Conservation (phyloP, 78 protist species). For the Capsaspora owczarzaki region DNA sequence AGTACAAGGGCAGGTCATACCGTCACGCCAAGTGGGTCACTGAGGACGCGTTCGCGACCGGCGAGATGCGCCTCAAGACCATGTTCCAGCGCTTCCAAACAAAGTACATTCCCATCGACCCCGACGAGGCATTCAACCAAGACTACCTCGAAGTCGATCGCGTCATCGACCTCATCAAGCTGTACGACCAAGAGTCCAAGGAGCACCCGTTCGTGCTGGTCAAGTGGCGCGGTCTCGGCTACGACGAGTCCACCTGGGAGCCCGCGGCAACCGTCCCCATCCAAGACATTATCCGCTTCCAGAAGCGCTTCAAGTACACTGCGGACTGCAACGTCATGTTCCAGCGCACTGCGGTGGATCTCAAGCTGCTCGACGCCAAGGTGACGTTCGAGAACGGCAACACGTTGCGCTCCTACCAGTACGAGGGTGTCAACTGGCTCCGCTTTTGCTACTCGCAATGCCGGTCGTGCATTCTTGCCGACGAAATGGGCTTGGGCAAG, state of each 20-base stretch:
- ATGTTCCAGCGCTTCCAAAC: neutral
- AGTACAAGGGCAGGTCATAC: neutral
- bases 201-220: conserved; percentile 16
- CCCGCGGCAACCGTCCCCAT: conserved; percentile 30
- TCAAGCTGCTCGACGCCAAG: conserved; percentile 4
- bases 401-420: conserved; percentile 64
- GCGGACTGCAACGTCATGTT: neutral
- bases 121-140: conserved; percentile 14
- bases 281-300: neutral
- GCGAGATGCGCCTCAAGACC: neutral
- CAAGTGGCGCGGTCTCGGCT: conserved; percentile 57
- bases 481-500: conserved; percentile 72
- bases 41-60: neutral
- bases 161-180: conserved; percentile 9
- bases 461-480: conserved; percentile 60
- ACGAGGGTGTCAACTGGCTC: conserved; percentile 83
- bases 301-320: neutral
- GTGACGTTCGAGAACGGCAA: conserved; percentile 30
- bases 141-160: conserved; percentile 12
- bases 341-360: conserved; percentile 28
- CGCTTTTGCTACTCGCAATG: conserved; percentile 14
- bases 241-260: conserved; percentile 72
- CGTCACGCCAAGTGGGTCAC: neutral
- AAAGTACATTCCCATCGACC: neutral
- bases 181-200: neutral